Base-by-base conservation (phyloP, 306 rosid genomes). In the Quercus agrifolia region DNA sequence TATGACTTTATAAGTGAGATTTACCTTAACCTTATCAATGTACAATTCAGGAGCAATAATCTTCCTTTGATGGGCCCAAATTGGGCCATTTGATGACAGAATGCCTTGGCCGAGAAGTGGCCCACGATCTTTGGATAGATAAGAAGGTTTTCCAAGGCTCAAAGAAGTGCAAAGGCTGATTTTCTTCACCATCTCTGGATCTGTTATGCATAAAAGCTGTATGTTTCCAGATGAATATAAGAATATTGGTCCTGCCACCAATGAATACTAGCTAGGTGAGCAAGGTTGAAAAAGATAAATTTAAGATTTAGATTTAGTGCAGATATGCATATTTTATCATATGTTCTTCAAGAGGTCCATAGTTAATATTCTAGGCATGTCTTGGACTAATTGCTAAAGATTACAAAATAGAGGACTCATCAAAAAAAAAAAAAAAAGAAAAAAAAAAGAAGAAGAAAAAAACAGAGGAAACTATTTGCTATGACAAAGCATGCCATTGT, bases 21-120 rank as follows among this genome's bases (percentile, higher is more conserved):
- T 18, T 82, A 87, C 90, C 81, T 87, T 85, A 70, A 87, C 87
- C 75, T 77, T 81, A 5, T 85, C 85, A 8, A 75, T 17, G 71
- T 77, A 87, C 41, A 87, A 74, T 74, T 80, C 80, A 56, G 88
- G 91, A 71, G 83, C 81, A 58, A 87, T 82, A 12, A 81, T 85
- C 68, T 80, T 87, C 73, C 84, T 85, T 20, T 85, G 85, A 64
- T 85, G 85, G 38, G 78, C 84, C 88, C 91, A 87, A 74, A 72
- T 27, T 35, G 77, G 85, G 49, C 91, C 91, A 51, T 56, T 87
- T 2, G 88, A 77, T 1, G 87, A 31, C 31, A 80, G 56, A 66
- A 87, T 85, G 20, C 88, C 88, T 14, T 27, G 77, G 68, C 91
- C 87, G 10, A 85, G 52, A 2, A 87, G 59, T 2, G 88, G 85